phyloP scores from a whole-genome alignment of 2,329 filamentous ascomycete species.

The Aspergillus ochraceoroseus region DNA sequence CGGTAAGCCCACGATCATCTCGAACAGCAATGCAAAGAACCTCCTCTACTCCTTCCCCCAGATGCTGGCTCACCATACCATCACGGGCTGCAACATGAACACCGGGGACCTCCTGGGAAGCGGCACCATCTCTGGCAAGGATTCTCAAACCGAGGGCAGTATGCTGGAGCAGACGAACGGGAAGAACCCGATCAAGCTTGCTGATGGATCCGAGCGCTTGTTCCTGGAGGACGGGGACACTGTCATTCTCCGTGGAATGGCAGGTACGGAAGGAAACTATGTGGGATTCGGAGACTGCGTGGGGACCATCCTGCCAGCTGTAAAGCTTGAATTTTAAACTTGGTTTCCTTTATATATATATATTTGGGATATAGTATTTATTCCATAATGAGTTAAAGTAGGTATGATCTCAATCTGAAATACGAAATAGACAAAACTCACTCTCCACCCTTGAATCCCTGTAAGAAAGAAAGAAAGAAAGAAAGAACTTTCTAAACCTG shows the following conservation, averaged over 20 bases:
- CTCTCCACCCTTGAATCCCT: too few species aligned
- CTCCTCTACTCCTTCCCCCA: slow-evolving; percentile 79
- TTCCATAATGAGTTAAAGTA: slow-evolving; percentile 4
- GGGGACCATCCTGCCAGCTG: slow-evolving; percentile 56
- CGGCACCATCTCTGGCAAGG: slow-evolving; percentile 68
- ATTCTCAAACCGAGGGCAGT: slow-evolving; percentile 58
- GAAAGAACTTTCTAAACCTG: slow-evolving; percentile 12
- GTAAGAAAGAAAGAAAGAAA: not conserved
- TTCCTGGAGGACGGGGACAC: slow-evolving; percentile 73
- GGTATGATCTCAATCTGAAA: slow-evolving; percentile 11
- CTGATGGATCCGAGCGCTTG: slow-evolving; percentile 60
- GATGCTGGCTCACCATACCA: slow-evolving; percentile 74
- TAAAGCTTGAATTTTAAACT: slow-evolving; percentile 23
- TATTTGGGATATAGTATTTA: slow-evolving; percentile 4
- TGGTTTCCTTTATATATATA: not conserved
- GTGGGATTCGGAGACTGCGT: slow-evolving; percentile 73
- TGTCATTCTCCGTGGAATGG: slow-evolving; percentile 60
- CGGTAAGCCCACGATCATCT: slow-evolving; percentile 54
- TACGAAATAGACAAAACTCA: too few species aligned
- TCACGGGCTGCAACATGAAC: slow-evolving; percentile 69
- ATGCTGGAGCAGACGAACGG: slow-evolving; percentile 69
- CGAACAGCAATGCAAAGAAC: slow-evolving; percentile 58
- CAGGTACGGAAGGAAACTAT: slow-evolving; percentile 59
- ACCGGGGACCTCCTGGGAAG: slow-evolving; percentile 71
- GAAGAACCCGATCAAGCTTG: slow-evolving; percentile 58